Base-by-base conservation (phyloP, 352 stramenopile species). In the Phytopythium cucurbitacearum region DNA sequence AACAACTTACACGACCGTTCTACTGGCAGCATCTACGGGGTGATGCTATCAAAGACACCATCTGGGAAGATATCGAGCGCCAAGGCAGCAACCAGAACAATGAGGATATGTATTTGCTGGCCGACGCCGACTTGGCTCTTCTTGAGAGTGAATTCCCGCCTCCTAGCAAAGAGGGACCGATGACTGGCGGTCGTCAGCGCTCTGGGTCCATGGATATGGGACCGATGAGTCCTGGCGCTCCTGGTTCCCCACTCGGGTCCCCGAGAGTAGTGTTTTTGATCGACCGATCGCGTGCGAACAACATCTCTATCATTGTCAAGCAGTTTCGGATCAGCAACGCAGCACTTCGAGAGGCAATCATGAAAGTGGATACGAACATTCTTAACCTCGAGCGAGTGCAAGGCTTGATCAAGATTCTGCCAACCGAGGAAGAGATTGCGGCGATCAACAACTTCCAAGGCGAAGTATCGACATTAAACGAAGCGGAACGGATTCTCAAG, bases 251-350 rank as follows among this genome's bases (percentile, higher is more conserved):
- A 0, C 33, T 83, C 1, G 49, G 57, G 6, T 89, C 81, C 1
- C 81, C 81, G 7, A 70, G 73, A 6, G 53, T 91, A 10, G 76
- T 91, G 4, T 91, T 89, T 52, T 54, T 91, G 39, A 91, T 91
- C 50, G 81, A 91, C 34, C 70, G 81, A 16, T 72, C 62, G 2
- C 64, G 81, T 4, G 78, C 81, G 5, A 91, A 91, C 62, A 94
- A 94, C 53, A 95, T 98, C n/a, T 97, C 94, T 13, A 99, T 99
- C 61, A 97, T 98, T 61, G 80, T 99, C 41, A 97, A 97, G 61
- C 88, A 97, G 60, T 90, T 98, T 42, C 88, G 95, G 44, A 96
- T 98, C 73, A 97, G 77, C 71, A 82, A 91, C 44, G 68, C 76
- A 0, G 74, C 87, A 13, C 61, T 96, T 42, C 78, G 87, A 1